phyloP scores from a whole-genome alignment of 495 filamentous ascomycete genomes.

The Apodospora peruviana region DNA sequence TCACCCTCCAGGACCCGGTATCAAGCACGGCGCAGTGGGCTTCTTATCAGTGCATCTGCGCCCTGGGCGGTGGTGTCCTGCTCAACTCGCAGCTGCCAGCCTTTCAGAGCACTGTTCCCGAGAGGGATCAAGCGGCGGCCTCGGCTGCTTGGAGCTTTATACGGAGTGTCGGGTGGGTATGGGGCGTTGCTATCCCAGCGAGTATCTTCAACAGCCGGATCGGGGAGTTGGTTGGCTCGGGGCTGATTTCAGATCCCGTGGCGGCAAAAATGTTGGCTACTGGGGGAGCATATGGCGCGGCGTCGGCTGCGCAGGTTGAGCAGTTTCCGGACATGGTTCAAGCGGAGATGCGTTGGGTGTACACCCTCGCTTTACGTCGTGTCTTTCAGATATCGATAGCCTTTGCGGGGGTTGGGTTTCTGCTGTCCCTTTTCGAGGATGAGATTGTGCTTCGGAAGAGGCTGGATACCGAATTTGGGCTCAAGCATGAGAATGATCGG shows the following conservation, averaged over 20 bases:
- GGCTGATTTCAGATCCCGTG: slow-evolving; percentile 13
- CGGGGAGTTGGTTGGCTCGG: slow-evolving; percentile 4
- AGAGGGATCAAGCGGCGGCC: slow-evolving; percentile 32
- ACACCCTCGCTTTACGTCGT: slow-evolving; percentile 12
- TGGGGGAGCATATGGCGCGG: slow-evolving; percentile 16
- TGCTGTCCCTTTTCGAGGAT: slow-evolving; percentile 19
- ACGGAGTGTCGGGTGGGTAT: slow-evolving; percentile 40
- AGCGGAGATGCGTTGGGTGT: slow-evolving; percentile 17
- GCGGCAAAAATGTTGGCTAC: slow-evolving; percentile 11
- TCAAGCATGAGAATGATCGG: background rate
- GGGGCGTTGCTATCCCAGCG: slow-evolving; percentile 44
- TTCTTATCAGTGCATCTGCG: background rate
- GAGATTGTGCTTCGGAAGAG: slow-evolving; percentile 21
- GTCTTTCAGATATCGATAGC: slow-evolving; percentile 21
- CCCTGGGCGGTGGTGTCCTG: slow-evolving; percentile 27
- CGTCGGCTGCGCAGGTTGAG: background rate
- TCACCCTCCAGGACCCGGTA: slow-evolving; percentile 25
- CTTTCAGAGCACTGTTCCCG: slow-evolving; percentile 29
- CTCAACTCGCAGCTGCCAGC: slow-evolving; percentile 31
- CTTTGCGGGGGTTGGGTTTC: slow-evolving; percentile 17
- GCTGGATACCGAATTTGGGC: slow-evolving; percentile 23
- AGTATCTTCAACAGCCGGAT: slow-evolving; percentile 43
- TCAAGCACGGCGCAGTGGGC: slow-evolving; percentile 1
- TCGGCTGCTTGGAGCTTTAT: slow-evolving; percentile 41
- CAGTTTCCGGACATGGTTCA: slow-evolving; percentile 13